Percentiles rank a stretch among this genome's conserved stretches.
Evolutionary conservation across 352 stramenopile species (phyloP).

Genomic region (Pythium pectinolyticum): DNA sequence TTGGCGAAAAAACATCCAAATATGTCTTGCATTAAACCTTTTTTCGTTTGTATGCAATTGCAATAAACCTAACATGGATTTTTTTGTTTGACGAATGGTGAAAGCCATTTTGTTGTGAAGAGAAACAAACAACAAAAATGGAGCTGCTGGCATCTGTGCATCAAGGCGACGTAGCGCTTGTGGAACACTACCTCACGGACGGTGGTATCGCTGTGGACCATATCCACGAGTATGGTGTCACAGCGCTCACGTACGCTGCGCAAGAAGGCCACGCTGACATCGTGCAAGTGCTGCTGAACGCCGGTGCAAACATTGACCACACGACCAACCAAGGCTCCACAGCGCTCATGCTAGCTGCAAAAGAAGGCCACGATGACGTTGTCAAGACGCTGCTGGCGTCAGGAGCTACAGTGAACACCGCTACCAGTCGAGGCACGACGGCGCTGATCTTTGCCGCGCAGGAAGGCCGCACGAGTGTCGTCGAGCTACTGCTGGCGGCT

Average conservation of each 20-base stretch:
- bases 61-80: no score
- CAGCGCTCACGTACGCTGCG: background rate
- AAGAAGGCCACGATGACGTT: background rate
- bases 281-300: background rate
- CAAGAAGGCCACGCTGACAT: background rate
- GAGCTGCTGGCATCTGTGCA: background rate
- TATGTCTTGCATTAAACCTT: no score
- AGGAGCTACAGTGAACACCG: background rate
- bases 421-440: background rate
- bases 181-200: background rate
- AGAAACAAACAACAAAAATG: no score
- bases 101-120: no score
- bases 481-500: background rate
- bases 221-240: background rate
- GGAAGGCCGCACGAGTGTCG: background rate
- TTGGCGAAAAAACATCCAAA: no score
- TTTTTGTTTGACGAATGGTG: no score
- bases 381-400: constrained; percentile 1
- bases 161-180: background rate
- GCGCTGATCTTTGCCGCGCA: background rate
- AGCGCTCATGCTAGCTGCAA: background rate
- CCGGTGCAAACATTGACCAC: constrained; percentile 6
- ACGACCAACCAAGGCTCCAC: background rate
- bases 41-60: no score
- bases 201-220: background rate